Percentiles rank a stretch among this genome's conserved stretches.
Evolutionary conservation across 441 rosid genomes (phyloP).

Genomic region (Erodium chrysanthum): DNA sequence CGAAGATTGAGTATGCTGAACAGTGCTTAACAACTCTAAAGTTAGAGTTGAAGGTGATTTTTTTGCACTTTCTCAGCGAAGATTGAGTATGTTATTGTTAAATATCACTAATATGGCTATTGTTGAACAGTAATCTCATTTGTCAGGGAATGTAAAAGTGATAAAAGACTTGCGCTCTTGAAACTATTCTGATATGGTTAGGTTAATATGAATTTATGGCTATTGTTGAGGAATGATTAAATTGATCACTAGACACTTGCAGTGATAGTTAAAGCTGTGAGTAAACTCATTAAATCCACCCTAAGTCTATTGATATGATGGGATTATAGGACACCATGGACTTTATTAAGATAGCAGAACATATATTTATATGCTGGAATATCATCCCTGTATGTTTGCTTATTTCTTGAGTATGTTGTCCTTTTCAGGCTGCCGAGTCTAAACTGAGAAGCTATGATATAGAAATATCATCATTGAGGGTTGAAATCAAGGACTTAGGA

Average conservation of each 20-base stretch:
- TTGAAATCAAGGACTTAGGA: constrained; percentile 44
- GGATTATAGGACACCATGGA: too few relatives aligned
- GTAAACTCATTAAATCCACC: neutral
- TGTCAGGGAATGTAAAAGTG: neutral
- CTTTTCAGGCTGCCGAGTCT: constrained; percentile 82
- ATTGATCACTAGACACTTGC: neutral
- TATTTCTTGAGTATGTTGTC: constrained; percentile 9
- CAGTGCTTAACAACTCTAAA: constrained; percentile 65
- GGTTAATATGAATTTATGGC: neutral
- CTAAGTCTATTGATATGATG: neutral
- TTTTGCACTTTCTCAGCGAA: neutral
- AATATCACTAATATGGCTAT: neutral
- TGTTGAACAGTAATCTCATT: neutral
- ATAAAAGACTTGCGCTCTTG: neutral
- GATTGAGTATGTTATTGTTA: neutral
- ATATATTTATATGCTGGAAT: too few relatives aligned
- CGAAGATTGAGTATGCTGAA: constrained; percentile 66
- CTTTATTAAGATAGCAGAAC: neutral
- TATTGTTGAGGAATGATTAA: neutral
- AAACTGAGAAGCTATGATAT: constrained; percentile 62
- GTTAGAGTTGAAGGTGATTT: constrained; percentile 70
- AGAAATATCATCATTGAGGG: constrained; percentile 54
- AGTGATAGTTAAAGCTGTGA: neutral
- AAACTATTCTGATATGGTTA: neutral
- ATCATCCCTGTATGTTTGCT: constrained; percentile 9